phyloP scores from a whole-genome alignment of 768 basidiomycete species.

The Tricholoma sp. region DNA sequence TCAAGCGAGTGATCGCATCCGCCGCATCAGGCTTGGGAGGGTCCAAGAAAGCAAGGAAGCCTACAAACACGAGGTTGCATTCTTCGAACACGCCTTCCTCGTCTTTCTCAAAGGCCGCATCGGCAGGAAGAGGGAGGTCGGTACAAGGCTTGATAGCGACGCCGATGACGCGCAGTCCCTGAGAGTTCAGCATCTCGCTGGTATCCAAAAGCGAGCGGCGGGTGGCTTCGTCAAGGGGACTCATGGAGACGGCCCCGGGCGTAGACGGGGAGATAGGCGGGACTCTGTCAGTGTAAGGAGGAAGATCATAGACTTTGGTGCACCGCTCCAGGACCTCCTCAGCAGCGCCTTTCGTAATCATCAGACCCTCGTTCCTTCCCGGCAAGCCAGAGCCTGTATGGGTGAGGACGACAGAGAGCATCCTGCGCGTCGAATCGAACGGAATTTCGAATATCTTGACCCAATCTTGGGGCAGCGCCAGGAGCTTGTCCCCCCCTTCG shows the following conservation, averaged over 20 bases:
- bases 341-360: neutral
- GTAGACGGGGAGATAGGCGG: neutral
- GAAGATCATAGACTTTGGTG: neutral
- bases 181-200: neutral
- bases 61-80: neutral
- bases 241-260: neutral
- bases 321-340: neutral
- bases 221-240: neutral
- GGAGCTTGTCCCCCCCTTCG: neutral
- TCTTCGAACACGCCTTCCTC: neutral
- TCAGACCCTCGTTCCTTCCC: neutral
- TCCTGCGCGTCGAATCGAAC: neutral
- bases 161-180: neutral
- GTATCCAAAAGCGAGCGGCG: neutral
- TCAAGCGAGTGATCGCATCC: neutral
- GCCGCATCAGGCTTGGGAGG: neutral
- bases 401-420: neutral
- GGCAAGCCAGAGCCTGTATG: neutral
- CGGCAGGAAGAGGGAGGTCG: neutral
- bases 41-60: neutral
- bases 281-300: neutral
- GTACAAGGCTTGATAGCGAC: neutral
- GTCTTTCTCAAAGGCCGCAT: neutral
- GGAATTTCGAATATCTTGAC: neutral
- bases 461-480: neutral